A percentile compares a stretch with the other conserved stretches of the same genome.
These are phyloP conservation scores for Coccomyxa sp. DNA, from an alignment of 139 green algal species.

Conservation along the genomic window DNA sequence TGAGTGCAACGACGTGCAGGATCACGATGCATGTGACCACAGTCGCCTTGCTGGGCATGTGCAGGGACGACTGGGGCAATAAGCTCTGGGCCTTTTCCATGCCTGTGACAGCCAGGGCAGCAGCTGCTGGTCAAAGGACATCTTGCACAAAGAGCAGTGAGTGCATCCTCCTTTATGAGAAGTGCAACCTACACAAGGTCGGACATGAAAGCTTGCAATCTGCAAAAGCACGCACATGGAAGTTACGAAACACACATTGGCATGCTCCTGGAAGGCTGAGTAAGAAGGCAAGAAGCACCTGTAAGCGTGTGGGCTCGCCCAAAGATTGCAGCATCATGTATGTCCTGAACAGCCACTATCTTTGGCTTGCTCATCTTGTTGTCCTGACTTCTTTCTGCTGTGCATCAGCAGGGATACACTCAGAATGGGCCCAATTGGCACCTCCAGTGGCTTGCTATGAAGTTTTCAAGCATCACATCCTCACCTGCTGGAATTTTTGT, in stretches of 20 bases:
- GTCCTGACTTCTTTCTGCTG: too few species aligned
- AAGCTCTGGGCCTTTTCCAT: background rate
- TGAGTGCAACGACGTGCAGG: constrained; percentile 10
- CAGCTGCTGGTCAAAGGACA: background rate
- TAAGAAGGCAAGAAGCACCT: background rate
- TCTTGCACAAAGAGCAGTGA: too few species aligned
- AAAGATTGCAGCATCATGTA: background rate
- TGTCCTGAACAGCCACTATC: background rate
- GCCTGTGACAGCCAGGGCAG: background rate
- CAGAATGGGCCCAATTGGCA: background rate
- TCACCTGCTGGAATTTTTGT: too few species aligned
- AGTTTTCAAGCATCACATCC: too few species aligned
- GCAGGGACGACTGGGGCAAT: background rate
- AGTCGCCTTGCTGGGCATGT: constrained; percentile 7
- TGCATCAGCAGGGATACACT: background rate
- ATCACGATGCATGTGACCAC: constrained; percentile 11
- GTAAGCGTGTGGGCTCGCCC: background rate
- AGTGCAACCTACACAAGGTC: too few species aligned
- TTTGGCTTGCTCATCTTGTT: background rate
- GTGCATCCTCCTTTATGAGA: too few species aligned
- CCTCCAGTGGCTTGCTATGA: background rate
- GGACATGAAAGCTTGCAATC: too few species aligned
- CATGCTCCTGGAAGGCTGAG: too few species aligned
- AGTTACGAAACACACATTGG: too few species aligned
- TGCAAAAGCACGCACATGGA: too few species aligned